These are phyloP conservation scores for Saxispiralis lemnorum DNA, from an alignment of 495 filamentous ascomycete species.

Conservation along the genomic window DNA sequence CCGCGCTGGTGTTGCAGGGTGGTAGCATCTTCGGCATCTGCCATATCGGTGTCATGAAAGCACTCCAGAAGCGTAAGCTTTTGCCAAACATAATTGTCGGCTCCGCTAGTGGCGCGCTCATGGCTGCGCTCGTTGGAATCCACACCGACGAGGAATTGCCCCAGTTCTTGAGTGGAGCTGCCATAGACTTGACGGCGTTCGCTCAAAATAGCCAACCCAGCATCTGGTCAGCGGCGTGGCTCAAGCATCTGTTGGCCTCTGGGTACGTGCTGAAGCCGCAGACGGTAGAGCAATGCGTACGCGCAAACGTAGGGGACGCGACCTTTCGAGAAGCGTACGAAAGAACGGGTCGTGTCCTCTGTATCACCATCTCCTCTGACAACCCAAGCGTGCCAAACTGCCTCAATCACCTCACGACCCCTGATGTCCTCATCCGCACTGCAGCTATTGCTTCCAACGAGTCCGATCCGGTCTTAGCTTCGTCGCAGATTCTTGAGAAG, in stretches of 20 bases:
- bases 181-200: constrained; percentile 73
- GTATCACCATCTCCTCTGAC: constrained; percentile 72
- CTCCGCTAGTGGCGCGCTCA: constrained; percentile 75
- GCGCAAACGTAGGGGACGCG: constrained; percentile 69
- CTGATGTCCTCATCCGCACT: constrained; percentile 89
- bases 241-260: constrained; percentile 46
- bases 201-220: constrained; percentile 18
- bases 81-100: constrained; percentile 83
- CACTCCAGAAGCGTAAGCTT: constrained; percentile 64
- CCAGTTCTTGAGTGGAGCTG: constrained; percentile 53
- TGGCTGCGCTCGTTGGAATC: constrained; percentile 76
- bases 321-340: constrained; percentile 91
- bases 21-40: constrained; percentile 85
- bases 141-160: constrained; percentile 78
- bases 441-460: constrained; percentile 85
- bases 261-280: constrained; percentile 73
- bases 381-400: constrained; percentile 65
- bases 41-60: constrained; percentile 81
- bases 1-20: constrained; percentile 72
- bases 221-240: constrained; percentile 38
- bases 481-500: constrained; percentile 69
- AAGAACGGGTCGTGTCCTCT: constrained; percentile 69
- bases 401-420: constrained; percentile 84
- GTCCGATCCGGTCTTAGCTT: constrained; percentile 45
- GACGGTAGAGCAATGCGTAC: constrained; percentile 70